Evolutionary conservation across 148 eudicot species (phyloP).

Genomic region (Persicaria maculosa): DNA sequence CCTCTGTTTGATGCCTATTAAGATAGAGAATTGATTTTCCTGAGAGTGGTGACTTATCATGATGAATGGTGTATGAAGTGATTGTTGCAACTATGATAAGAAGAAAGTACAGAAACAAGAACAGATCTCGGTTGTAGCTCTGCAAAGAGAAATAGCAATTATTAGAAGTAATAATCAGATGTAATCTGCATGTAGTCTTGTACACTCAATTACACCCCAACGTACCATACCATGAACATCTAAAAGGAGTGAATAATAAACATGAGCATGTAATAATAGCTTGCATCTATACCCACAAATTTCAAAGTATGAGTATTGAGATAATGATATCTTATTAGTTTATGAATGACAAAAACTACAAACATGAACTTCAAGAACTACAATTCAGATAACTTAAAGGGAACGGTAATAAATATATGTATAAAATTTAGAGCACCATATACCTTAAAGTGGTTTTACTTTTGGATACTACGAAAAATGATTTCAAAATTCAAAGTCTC

Average conservation of each 20-base stretch:
- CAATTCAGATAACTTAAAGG: not conserved
- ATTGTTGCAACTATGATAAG: slow-evolving; percentile 71
- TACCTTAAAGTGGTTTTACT: not conserved
- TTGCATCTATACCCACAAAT: not conserved
- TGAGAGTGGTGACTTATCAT: slow-evolving; percentile 72
- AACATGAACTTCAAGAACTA: not conserved
- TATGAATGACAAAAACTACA: not conserved
- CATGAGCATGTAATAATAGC: not conserved
- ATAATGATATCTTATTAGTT: not conserved
- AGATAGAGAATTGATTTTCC: slow-evolving; percentile 77
- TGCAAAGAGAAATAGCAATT: slow-evolving; percentile 27
- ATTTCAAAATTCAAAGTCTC: not conserved
- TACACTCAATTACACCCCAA: not conserved
- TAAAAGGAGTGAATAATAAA: not conserved
- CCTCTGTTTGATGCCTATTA: slow-evolving; percentile 97
- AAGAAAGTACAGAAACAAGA: slow-evolving; percentile 83
- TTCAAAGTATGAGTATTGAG: not conserved
- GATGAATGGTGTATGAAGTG: slow-evolving; percentile 80
- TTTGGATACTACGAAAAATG: not conserved
- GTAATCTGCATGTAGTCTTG: not conserved
- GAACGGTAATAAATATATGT: not conserved
- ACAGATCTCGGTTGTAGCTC: slow-evolving; percentile 91
- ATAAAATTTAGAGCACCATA: not conserved
- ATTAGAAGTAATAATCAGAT: slow-evolving; percentile 5
- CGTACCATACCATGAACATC: not conserved